Base-by-base conservation (phyloP, 257 asterid species). In the Capsicum rhomboideum region DNA sequence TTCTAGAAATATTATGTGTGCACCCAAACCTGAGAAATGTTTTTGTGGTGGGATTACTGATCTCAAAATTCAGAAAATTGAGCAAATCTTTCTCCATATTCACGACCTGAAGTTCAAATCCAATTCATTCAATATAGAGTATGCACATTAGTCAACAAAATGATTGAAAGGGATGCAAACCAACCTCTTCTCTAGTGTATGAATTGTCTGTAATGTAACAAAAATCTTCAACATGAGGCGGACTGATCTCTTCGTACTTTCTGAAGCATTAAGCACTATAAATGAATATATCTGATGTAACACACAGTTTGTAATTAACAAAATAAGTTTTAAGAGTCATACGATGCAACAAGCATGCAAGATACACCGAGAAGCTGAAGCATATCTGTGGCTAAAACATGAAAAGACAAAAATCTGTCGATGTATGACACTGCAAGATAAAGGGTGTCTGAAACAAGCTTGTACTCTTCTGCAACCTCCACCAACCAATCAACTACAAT, bases 301-400 rank as follows among this genome's bases (percentile, higher is more conserved):
- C 74, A 31, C 23, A 87, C 53, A 61, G 31, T 16, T 50, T 82
- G 52, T 20, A 31, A 12, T 54, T 42, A 55, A 42, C 53, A 68
- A 85, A 21, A 8, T 53, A 26, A 81, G 83, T 84, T 18, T 42
- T 6, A 40, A 13, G 79, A 83, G 79, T 94, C 81, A 89, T 93
- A 96, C 99, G 98, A 88, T 69, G 98, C 99, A 68, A 92, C 92
- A 83, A 93, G 95, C 98, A 96, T 93, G 95, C 94, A 88, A 83
- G 98, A 87, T 37, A 96, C 95, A 55, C 99, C 98, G 52, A 96
- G 93, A 90, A 96, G 98, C 90, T 96, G 99, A 90, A 96, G 98
- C 90, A 86, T 91, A 31, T 90, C 83, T 89, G 93, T 88, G 68
- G 12, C 34, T 82, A 96, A 68, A 50, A 88, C 75, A 81, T 87